Conservation (phyloP, 257 asterid genomes). For the Plantago major region DNA sequence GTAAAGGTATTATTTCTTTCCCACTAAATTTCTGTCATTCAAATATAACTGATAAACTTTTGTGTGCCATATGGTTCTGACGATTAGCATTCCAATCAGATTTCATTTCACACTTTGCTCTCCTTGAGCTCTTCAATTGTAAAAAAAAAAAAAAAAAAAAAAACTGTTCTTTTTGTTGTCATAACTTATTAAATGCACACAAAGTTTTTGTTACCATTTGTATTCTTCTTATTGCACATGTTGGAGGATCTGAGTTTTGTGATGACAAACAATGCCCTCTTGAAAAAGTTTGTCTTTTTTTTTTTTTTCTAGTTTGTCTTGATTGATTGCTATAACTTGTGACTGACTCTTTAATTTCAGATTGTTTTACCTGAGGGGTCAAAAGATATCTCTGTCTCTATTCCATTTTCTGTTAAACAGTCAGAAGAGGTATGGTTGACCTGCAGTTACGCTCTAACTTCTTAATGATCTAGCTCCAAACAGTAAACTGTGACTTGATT, state of each 20-base stretch:
- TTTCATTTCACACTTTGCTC: slow-evolving; percentile 3
- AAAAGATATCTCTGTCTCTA: slow-evolving; percentile 47
- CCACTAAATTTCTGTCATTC: no score
- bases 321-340: slow-evolving; percentile 13
- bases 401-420: slow-evolving; percentile 70
- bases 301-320: not conserved
- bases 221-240: slow-evolving; percentile 11
- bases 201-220: not conserved
- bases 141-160: no score
- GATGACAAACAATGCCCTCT: not conserved
- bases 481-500: slow-evolving; percentile 16
- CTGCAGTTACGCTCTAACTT: not conserved
- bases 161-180: no score
- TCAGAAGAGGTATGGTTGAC: slow-evolving; percentile 60
- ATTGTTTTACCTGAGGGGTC: slow-evolving; percentile 96
- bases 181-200: no score
- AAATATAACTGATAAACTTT: no score
- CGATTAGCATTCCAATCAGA: not conserved
- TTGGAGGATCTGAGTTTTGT: slow-evolving; percentile 3
- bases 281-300: not conserved
- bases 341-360: slow-evolving; percentile 35
- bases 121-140: not conserved
- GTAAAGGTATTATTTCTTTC: slow-evolving; percentile 61
- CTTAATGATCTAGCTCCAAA: slow-evolving; percentile 4
- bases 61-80: no score